These are phyloP conservation scores for Arctium minus DNA, from an alignment of 129 eudicot species.

Conservation along the genomic window DNA sequence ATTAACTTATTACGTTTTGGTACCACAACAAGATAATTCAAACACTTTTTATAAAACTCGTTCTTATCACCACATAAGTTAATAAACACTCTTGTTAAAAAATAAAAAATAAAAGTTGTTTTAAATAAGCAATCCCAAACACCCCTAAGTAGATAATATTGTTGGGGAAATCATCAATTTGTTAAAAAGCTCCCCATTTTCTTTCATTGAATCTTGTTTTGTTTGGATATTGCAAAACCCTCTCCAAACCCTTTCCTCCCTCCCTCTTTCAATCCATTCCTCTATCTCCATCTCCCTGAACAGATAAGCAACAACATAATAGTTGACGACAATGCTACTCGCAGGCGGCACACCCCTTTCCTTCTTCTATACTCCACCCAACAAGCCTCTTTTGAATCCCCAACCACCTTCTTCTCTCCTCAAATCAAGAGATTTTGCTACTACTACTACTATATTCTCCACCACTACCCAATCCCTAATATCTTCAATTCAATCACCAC, in stretches of 20 bases:
- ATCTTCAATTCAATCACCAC: constrained; percentile 25
- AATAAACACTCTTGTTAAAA: too few species aligned
- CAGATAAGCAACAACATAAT: neutral
- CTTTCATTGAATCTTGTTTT: neutral
- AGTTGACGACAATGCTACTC: constrained; percentile 21
- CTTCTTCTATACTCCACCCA: constrained; percentile 22
- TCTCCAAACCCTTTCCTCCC: neutral
- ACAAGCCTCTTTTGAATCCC: constrained; percentile 5
- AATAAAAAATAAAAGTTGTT: too few species aligned
- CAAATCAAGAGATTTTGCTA: constrained; percentile 5
- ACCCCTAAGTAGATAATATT: neutral
- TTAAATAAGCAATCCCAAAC: too few species aligned
- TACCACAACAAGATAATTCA: too few species aligned
- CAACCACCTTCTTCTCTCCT: constrained; percentile 3
- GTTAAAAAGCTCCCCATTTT: neutral
- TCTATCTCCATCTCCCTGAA: neutral
- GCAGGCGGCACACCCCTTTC: constrained; percentile 22
- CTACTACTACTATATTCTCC: constrained; percentile 4
- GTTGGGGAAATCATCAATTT: neutral
- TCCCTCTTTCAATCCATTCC: neutral
- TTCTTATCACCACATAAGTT: too few species aligned
- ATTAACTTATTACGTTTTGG: too few species aligned
- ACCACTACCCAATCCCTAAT: constrained; percentile 10
- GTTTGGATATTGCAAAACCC: neutral
- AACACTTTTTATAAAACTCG: too few species aligned